Evolutionary conservation across 495 filamentous ascomycete genomes (phyloP).

Genomic region (Aspergillus indologenus): DNA sequence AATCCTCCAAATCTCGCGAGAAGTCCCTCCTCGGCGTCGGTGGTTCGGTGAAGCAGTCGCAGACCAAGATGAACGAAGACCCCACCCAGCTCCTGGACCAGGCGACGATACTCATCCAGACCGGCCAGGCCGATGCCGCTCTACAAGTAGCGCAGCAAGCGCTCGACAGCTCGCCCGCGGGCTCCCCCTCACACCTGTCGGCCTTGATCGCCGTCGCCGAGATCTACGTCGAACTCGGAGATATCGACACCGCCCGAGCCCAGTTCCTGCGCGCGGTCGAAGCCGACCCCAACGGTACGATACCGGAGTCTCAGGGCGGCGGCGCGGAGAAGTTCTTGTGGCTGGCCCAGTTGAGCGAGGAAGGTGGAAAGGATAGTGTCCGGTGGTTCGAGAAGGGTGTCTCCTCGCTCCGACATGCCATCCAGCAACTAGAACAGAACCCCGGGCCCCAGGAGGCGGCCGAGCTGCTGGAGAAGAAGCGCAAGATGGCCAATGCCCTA

Average conservation of each 20-base stretch:
- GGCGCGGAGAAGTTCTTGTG: slow-evolving; percentile 95
- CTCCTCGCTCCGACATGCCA: slow-evolving; percentile 60
- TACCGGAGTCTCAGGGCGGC: slow-evolving; percentile 61
- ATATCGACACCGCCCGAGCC: slow-evolving; percentile 64
- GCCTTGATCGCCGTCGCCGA: slow-evolving; percentile 79
- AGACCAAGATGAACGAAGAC: slow-evolving; percentile 47
- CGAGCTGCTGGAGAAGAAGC: slow-evolving; percentile 62
- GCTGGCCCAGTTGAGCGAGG: slow-evolving; percentile 87
- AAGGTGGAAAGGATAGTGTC: slow-evolving; percentile 81
- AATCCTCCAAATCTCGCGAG: slow-evolving; percentile 42
- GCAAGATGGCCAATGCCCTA: slow-evolving; percentile 77
- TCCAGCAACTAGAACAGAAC: slow-evolving; percentile 51
- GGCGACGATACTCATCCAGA: slow-evolving; percentile 67
- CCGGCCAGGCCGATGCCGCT: slow-evolving; percentile 66
- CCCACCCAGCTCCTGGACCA: slow-evolving; percentile 59
- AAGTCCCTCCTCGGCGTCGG: slow-evolving; percentile 48
- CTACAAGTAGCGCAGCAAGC: slow-evolving; percentile 62
- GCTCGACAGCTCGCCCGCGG: slow-evolving; percentile 44
- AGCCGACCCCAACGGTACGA: slow-evolving; percentile 67
- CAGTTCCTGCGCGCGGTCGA: slow-evolving; percentile 68
- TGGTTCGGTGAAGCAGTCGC: slow-evolving; percentile 42
- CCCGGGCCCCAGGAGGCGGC: slow-evolving; percentile 39
- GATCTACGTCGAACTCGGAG: slow-evolving; percentile 80
- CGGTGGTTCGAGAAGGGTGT: slow-evolving; percentile 85
- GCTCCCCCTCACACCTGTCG: slow-evolving; percentile 48